Evolutionary conservation across 345 rosid genomes (phyloP).

Genomic region (Dimocarpus longan): DNA sequence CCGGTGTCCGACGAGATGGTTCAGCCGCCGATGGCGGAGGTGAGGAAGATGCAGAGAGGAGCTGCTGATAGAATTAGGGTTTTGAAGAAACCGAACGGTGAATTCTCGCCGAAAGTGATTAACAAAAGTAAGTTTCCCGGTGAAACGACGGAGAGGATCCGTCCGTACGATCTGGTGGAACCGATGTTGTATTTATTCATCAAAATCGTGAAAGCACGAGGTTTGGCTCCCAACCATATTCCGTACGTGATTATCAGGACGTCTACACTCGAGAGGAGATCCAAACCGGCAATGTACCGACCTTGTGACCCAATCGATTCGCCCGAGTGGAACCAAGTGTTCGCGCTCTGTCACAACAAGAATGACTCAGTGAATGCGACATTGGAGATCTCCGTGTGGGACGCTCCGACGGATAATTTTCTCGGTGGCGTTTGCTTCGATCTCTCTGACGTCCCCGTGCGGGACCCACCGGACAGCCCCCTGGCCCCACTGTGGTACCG

Average conservation of each 20-base stretch:
- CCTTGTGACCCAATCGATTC: slow-evolving; percentile 65
- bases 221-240: slow-evolving; percentile 54
- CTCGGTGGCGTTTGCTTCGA: slow-evolving; percentile 92
- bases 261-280: slow-evolving; percentile 41
- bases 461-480: slow-evolving; percentile 91
- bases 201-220: slow-evolving; percentile 78
- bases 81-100: slow-evolving; percentile 57
- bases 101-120: slow-evolving; percentile 72
- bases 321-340: slow-evolving; percentile 89
- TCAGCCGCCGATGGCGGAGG: slow-evolving; percentile 34
- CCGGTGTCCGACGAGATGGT: slow-evolving; percentile 24
- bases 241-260: slow-evolving; percentile 73
- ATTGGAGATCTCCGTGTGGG: slow-evolving; percentile 89
- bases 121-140: slow-evolving; percentile 32
- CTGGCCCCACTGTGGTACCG: slow-evolving; percentile 93
- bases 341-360: slow-evolving; percentile 59
- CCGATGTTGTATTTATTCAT: slow-evolving; percentile 88
- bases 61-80: slow-evolving; percentile 63
- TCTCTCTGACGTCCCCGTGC: slow-evolving; percentile 79
- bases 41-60: slow-evolving; percentile 72
- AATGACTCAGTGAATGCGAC: slow-evolving; percentile 55
- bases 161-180: slow-evolving; percentile 81
- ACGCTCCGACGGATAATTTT: slow-evolving; percentile 63
- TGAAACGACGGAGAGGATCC: slow-evolving; percentile 49
- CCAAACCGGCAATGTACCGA: slow-evolving; percentile 61